Evolutionary conservation across 257 asterid genomes (phyloP), one percentile per base, ranked within the genome.

Genomic region (Petrea volubilis): DNA sequence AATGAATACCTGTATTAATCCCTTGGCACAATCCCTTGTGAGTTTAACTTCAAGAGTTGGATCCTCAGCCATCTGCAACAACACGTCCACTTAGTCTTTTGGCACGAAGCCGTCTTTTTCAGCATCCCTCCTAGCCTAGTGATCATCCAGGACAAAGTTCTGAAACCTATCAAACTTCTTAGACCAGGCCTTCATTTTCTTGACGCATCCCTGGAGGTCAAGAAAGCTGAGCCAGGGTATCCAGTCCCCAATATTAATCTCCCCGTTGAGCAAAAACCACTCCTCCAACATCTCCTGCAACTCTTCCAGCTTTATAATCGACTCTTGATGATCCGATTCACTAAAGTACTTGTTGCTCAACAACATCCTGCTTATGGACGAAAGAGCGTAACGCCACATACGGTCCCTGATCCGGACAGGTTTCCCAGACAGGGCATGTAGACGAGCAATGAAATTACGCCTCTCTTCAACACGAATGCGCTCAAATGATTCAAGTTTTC

Each of bases 121-220:
- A 6, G 7, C n/a, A 3, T 20, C 44, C 59, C 11, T 67, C 72
- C 17, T 63, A n/a, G 78, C 74, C 57, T n/a, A 60, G 24, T 80
- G 90, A 62, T 82, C 87, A 58, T 77, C 74, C 21, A 85, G 51
- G 66, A 85, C 85, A 52, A 34, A 5, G 50, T 74, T 56, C 25
- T 18, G 74, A 52, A 79, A 82, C 72, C 38, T 27, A 13, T 82
- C 86, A 2, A 72, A 20, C 28, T 57, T 71, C 53, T 14, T 52
- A 14, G 3, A 6, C 21, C 82, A 43, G 15, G 8, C 67, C 67
- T 75, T 85, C 87, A 85, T 80, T 38, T 46, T 60, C 57, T 70
- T 73, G 23, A 58, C 87, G 53, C 73, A 80, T n/a, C 90, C 84
- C 36, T 82, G 83, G 68, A 85, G 7, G 68, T 82, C 90, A n/a